Conservation (phyloP, 371 early-diverging fungal species). For the Rhizopus sp. region DNA sequence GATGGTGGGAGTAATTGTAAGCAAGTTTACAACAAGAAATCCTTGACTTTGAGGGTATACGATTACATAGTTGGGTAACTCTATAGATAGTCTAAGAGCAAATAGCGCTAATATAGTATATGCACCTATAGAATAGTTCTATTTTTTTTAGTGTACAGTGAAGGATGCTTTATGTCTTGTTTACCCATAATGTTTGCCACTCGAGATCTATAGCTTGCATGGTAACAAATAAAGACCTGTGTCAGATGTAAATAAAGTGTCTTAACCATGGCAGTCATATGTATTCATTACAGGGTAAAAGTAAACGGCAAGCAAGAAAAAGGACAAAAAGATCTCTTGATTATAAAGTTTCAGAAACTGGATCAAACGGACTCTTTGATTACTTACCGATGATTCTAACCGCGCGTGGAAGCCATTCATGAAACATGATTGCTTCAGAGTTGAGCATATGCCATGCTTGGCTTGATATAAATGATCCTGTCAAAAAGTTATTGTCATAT, state of each 20-base stretch:
- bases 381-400: slow-evolving; percentile 45
- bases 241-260: not conserved
- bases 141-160: not conserved
- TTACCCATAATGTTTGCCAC: slow-evolving; percentile 41
- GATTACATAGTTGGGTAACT: slow-evolving; percentile 37
- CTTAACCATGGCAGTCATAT: not conserved
- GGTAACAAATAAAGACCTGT: slow-evolving; percentile 44
- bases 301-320: slow-evolving; percentile 53
- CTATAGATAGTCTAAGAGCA: slow-evolving; percentile 33
- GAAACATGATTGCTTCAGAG: slow-evolving; percentile 45
- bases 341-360: not conserved
- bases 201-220: slow-evolving; percentile 46
- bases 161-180: not conserved
- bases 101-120: slow-evolving; percentile 34
- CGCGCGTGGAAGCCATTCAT: slow-evolving; percentile 46
- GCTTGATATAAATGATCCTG: slow-evolving; percentile 51
- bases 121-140: slow-evolving; percentile 15
- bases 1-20: slow-evolving; percentile 38
- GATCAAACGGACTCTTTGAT: not conserved
- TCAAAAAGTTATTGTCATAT: not conserved
- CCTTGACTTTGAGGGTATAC: slow-evolving; percentile 41
- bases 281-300: slow-evolving; percentile 44
- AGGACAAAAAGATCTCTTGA: slow-evolving; percentile 47
- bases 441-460: slow-evolving; percentile 54
- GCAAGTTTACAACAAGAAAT: slow-evolving; percentile 31